phyloP scores from a whole-genome alignment of 176 grass and related monocot species.

The Eleusine coracana region DNA sequence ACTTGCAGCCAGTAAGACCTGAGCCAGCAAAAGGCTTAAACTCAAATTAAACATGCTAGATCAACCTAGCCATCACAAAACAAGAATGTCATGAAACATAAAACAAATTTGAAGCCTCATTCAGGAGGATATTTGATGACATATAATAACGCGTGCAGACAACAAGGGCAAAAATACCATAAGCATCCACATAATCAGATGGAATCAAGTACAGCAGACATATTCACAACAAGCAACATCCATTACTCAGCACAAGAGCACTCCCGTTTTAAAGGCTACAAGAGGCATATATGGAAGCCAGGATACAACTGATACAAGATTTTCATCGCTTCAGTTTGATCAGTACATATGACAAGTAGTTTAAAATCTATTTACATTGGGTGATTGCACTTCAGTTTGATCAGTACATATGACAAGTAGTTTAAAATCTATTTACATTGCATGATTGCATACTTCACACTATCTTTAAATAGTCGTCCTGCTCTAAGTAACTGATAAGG shows the following conservation, averaged over 20 bases:
- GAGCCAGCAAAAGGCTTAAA: background rate
- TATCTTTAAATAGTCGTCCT: background rate
- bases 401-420: background rate
- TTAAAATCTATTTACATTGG: background rate
- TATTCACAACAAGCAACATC: background rate
- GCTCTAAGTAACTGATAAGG: background rate
- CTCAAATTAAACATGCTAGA: background rate
- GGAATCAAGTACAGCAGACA: background rate
- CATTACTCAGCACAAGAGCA: background rate
- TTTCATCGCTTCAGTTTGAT: background rate
- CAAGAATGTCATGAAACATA: slow-evolving; percentile 1
- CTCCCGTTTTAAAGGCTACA: background rate
- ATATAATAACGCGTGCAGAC: background rate
- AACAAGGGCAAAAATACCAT: background rate
- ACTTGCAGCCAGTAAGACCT: background rate
- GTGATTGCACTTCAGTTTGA: background rate
- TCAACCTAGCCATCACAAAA: background rate
- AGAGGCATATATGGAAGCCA: background rate
- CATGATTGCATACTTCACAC: background rate
- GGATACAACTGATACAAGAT: background rate
- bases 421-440: background rate
- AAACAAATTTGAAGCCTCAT: background rate
- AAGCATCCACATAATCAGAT: background rate
- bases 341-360: background rate
- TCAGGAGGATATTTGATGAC: slow-evolving; percentile 1